Evolutionary conservation across 176 grass and related monocot genomes (phyloP).

Genomic region (Alloteropsis semialata): DNA sequence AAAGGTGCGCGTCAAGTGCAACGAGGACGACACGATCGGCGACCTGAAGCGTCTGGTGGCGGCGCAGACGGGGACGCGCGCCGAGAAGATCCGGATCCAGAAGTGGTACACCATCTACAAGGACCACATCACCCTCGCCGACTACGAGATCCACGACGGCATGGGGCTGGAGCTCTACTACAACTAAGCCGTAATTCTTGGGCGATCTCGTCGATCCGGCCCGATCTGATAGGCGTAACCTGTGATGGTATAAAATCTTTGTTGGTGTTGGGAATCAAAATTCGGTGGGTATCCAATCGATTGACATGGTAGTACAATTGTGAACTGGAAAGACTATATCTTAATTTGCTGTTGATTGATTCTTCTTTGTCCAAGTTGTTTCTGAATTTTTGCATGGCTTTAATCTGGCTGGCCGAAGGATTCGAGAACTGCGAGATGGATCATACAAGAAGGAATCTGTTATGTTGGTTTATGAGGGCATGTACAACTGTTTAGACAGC

Average conservation of each 20-base stretch:
- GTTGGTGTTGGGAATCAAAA: too few species aligned
- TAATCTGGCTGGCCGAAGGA: neutral
- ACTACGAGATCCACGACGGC: conserved; percentile 86
- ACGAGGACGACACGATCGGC: conserved; percentile 78
- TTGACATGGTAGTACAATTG: neutral
- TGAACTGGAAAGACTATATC: neutral
- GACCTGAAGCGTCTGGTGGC: conserved; percentile 84
- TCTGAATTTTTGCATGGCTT: neutral
- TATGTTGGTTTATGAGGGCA: too few species aligned
- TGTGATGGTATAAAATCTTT: too few species aligned
- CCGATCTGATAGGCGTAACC: neutral
- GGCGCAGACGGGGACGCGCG: conserved; percentile 69
- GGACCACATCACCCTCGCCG: conserved; percentile 83
- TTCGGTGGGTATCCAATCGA: too few species aligned
- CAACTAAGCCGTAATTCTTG: too few species aligned
- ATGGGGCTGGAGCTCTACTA: conserved; percentile 92
- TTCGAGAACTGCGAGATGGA: neutral
- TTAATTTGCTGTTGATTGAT: neutral
- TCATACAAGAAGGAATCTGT: too few species aligned
- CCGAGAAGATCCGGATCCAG: conserved; percentile 88
- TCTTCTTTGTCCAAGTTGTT: neutral
- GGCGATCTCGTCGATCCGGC: neutral
- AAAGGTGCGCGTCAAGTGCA: conserved; percentile 91
- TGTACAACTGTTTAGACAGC: too few species aligned
- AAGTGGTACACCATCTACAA: conserved; percentile 93